These are phyloP conservation scores for Plasmopara muralis DNA, from an alignment of 352 stramenopile species.

Conservation along the genomic window DNA sequence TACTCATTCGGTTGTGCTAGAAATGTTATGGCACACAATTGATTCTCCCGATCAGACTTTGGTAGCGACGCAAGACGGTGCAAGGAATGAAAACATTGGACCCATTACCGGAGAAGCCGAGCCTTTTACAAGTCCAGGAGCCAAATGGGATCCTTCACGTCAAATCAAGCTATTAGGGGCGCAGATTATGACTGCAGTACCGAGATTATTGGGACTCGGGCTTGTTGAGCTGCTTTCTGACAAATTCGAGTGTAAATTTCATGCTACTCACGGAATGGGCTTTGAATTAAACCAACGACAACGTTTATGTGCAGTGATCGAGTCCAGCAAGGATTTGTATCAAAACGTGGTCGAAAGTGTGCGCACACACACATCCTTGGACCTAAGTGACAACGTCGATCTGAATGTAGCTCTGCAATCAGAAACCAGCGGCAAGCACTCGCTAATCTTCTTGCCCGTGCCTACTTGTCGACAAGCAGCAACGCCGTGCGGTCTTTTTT, in stretches of 20 bases:
- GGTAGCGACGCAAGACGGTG: conserved; percentile 6
- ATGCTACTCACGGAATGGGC: conserved; percentile 18
- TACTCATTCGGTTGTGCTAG: conserved; percentile 27
- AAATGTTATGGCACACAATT: conserved; percentile 32
- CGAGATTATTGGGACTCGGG: conserved; percentile 32
- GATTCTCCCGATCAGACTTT: conserved; percentile 12
- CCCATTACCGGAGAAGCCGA: conserved; percentile 6
- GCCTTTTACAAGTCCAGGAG: conserved; percentile 12
- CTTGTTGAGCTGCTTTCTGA: conserved; percentile 42
- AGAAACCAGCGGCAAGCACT: conserved; percentile 11
- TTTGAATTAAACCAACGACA: conserved; percentile 5
- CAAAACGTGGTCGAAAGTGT: conserved; percentile 35
- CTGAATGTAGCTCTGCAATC: conserved; percentile 23
- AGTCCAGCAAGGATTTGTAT: conserved; percentile 20
- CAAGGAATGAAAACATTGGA: conserved; percentile 1
- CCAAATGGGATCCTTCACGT: conserved; percentile 29
- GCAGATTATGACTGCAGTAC: conserved; percentile 21
- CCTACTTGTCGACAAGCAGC: conserved; percentile 28
- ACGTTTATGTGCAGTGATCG: conserved; percentile 13
- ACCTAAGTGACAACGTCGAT: conserved; percentile 32
- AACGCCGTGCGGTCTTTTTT: conserved; percentile 37
- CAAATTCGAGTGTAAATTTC: conserved; percentile 31
- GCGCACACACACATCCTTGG: conserved; percentile 24
- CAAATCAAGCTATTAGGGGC: conserved; percentile 27
- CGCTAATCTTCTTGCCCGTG: conserved; percentile 45